These are phyloP conservation scores for Cymbopogon citratus DNA, from an alignment of 176 grass and related monocot genomes.

Conservation along the genomic window DNA sequence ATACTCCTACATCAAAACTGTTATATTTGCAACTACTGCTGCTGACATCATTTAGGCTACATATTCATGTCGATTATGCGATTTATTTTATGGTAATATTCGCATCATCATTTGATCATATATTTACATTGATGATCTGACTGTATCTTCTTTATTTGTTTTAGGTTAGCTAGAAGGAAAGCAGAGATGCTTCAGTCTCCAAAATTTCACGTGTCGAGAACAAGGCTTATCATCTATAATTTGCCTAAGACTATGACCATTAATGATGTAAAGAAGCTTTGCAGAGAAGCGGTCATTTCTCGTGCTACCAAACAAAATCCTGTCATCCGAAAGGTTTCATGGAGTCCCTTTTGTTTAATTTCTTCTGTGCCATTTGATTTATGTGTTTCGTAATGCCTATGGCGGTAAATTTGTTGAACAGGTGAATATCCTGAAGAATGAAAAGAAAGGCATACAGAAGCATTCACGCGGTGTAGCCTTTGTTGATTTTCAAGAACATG, in stretches of 20 bases:
- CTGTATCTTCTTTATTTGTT: background rate
- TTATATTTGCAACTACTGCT: background rate
- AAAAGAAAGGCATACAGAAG: slow-evolving; percentile 69
- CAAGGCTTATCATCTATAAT: slow-evolving; percentile 92
- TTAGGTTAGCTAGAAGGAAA: slow-evolving; percentile 79
- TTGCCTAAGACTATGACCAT: slow-evolving; percentile 87
- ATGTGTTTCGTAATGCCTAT: slow-evolving; percentile 4
- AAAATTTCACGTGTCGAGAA: slow-evolving; percentile 94
- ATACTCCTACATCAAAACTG: slow-evolving; percentile 11
- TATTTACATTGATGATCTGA: background rate
- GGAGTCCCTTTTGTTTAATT: slow-evolving; percentile 21
- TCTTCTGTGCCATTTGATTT: background rate
- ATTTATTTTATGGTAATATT: background rate
- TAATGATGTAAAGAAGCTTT: slow-evolving; percentile 89
- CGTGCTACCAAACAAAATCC: slow-evolving; percentile 83
- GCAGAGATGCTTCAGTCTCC: slow-evolving; percentile 85
- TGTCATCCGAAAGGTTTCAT: slow-evolving; percentile 72
- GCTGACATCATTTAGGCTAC: background rate
- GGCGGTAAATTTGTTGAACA: slow-evolving; percentile 29
- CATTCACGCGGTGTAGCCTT: slow-evolving; percentile 88
- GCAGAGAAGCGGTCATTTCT: slow-evolving; percentile 78
- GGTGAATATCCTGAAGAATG: slow-evolving; percentile 85
- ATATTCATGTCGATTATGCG: background rate
- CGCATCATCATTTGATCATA: background rate
- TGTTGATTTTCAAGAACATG: slow-evolving; percentile 96